These are phyloP conservation scores for Diaporthe vaccinii DNA, from an alignment of 2,329 filamentous ascomycete genomes.

Conservation along the genomic window DNA sequence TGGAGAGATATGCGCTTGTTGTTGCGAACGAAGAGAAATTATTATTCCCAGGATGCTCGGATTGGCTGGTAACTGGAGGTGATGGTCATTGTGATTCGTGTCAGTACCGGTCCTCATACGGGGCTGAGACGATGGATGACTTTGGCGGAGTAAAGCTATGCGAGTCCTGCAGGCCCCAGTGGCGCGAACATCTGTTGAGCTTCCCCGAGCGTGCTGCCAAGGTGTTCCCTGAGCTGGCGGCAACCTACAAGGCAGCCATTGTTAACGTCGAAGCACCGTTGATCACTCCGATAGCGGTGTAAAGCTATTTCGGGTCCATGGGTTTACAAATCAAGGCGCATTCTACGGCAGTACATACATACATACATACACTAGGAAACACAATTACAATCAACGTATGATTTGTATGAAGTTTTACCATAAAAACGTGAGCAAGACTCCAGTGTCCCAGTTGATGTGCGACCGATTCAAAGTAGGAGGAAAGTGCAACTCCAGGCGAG, in stretches of 20 bases:
- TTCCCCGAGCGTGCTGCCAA: not conserved
- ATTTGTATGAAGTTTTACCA: no score
- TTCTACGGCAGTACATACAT: no score
- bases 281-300: not conserved
- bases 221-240: not conserved
- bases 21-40: not conserved
- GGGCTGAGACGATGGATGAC: not conserved
- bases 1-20: not conserved
- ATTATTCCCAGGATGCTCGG: not conserved
- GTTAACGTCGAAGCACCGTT: not conserved
- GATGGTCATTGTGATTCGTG: not conserved
- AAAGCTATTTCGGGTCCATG: not conserved
- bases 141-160: constrained; percentile 1
- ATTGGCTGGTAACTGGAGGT: not conserved
- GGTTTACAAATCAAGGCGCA: no score
- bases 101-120: not conserved
- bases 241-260: not conserved
- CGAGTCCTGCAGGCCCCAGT: not conserved
- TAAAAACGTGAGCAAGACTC: no score
- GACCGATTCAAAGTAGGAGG: no score
- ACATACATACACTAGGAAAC: no score
- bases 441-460: no score
- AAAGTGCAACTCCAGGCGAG: no score
- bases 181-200: not conserved
- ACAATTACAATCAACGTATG: no score